Percentiles rank a stretch among this genome's conserved stretches.
Conservation (phyloP, 371 early-diverging fungal genomes). For the Mycotypha africana region DNA sequence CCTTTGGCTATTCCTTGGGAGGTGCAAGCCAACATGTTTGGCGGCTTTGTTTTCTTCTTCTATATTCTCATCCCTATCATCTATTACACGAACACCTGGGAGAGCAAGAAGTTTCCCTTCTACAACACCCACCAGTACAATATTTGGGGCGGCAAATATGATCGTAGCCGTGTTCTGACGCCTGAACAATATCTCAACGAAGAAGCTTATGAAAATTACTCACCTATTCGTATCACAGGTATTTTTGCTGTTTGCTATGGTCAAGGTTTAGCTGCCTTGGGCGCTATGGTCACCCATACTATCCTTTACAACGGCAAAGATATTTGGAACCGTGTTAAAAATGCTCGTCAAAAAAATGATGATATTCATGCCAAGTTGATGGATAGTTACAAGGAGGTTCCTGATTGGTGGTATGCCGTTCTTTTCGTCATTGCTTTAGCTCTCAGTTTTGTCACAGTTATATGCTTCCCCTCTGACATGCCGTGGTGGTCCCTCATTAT, state of each 20-base stretch:
- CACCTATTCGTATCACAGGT: slow-evolving; percentile 71
- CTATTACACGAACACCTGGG: slow-evolving; percentile 62
- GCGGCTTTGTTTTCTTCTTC: slow-evolving; percentile 57
- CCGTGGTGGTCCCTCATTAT: slow-evolving; percentile 64
- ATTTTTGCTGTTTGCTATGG: slow-evolving; percentile 73
- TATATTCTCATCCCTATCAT: slow-evolving; percentile 67
- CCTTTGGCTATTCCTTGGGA: slow-evolving; percentile 49
- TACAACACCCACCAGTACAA: slow-evolving; percentile 55
- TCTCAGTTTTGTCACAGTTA: slow-evolving; percentile 38
- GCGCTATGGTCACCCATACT: slow-evolving; percentile 64
- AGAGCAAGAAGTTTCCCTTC: slow-evolving; percentile 54
- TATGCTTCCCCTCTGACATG: slow-evolving; percentile 42
- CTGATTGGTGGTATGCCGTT: slow-evolving; percentile 57
- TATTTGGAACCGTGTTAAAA: slow-evolving; percentile 48
- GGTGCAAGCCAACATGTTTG: slow-evolving; percentile 63
- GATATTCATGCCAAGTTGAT: slow-evolving; percentile 56
- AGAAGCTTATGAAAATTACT: slow-evolving; percentile 55
- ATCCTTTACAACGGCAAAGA: slow-evolving; percentile 58
- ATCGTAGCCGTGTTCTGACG: slow-evolving; percentile 50
- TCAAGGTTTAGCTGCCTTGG: slow-evolving; percentile 58
- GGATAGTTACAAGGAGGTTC: slow-evolving; percentile 58
- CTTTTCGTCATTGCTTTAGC: slow-evolving; percentile 41
- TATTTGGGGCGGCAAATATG: slow-evolving; percentile 39
- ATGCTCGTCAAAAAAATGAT: slow-evolving; percentile 43
- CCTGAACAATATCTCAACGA: slow-evolving; percentile 54